These are phyloP conservation scores for Leishmania amazonensis DNA, from an alignment of 208 protist species.

Conservation along the genomic window DNA sequence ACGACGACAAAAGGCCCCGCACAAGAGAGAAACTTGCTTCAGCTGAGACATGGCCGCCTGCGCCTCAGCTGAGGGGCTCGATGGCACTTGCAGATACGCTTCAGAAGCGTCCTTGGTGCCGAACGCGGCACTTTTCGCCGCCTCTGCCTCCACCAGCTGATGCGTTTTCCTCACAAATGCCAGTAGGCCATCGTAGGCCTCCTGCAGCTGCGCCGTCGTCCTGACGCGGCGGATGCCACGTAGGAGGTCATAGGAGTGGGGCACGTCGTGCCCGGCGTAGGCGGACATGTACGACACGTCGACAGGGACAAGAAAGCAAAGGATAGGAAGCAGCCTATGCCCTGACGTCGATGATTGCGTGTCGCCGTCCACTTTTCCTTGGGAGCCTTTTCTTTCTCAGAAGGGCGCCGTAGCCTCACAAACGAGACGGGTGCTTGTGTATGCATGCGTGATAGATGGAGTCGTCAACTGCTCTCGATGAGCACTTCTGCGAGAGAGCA, in stretches of 20 bases:
- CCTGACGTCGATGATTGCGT: not conserved
- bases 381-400: not conserved
- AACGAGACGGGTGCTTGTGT: not conserved
- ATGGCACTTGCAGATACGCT: not conserved
- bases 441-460: not conserved
- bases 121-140: not conserved
- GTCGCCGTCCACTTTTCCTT: not conserved
- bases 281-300: conserved; percentile 10
- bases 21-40: conserved; percentile 37
- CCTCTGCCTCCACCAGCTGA: conserved; percentile 7
- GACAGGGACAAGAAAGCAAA: conserved; percentile 14
- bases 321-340: not conserved
- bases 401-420: not conserved
- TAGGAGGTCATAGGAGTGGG: conserved; percentile 27
- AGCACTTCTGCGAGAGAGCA: not conserved
- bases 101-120: not conserved
- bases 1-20: conserved; percentile 45
- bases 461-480: not conserved
- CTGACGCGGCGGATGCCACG: conserved; percentile 27
- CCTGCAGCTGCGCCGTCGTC: conserved; percentile 31
- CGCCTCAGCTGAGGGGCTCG: conserved; percentile 5
- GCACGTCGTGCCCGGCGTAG: conserved; percentile 5
- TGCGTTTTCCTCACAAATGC: conserved; percentile 16
- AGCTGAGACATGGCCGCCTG: conserved; percentile 28
- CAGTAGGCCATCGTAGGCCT: conserved; percentile 20